A percentile compares a stretch with the other conserved stretches of the same genome.
phyloP scores from a whole-genome alignment of 352 stramenopile genomes.

The Aphanomyces cochlioides region DNA sequence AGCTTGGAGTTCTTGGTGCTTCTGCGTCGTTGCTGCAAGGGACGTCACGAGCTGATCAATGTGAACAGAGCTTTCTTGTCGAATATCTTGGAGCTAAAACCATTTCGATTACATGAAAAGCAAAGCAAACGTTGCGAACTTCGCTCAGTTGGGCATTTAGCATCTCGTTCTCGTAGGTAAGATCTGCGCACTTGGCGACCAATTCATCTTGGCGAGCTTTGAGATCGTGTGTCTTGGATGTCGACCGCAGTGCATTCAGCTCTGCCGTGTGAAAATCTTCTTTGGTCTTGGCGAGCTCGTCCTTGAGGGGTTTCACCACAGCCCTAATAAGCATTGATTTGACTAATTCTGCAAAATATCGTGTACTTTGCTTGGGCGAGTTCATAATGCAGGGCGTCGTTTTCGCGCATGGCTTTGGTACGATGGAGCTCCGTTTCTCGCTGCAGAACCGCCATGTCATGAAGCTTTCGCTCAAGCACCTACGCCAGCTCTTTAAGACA shows the following conservation, averaged over 20 bases:
- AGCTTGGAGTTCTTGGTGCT: background rate
- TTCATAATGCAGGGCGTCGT: background rate
- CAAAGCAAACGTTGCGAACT: background rate
- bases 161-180: background rate
- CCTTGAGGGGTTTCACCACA: slow-evolving; percentile 5
- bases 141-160: background rate
- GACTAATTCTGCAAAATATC: background rate
- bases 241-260: background rate
- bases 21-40: background rate
- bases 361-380: slow-evolving; percentile 7
- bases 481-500: background rate
- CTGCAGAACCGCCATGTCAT: slow-evolving; percentile 12
- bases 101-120: background rate
- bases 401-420: slow-evolving; percentile 10
- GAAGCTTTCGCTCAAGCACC: slow-evolving; percentile 1
- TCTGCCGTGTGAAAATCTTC: background rate
- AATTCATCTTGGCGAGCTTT: background rate
- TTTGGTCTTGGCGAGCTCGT: slow-evolving; percentile 16
- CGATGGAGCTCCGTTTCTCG: slow-evolving; percentile 9
- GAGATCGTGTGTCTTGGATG: background rate
- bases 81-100: background rate
- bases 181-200: background rate
- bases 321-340: background rate
- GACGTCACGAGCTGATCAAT: slow-evolving; percentile 1
- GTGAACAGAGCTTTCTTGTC: background rate